phyloP scores from a whole-genome alignment of 306 rosid species.

The Amphicarpaea edgeworthii region DNA sequence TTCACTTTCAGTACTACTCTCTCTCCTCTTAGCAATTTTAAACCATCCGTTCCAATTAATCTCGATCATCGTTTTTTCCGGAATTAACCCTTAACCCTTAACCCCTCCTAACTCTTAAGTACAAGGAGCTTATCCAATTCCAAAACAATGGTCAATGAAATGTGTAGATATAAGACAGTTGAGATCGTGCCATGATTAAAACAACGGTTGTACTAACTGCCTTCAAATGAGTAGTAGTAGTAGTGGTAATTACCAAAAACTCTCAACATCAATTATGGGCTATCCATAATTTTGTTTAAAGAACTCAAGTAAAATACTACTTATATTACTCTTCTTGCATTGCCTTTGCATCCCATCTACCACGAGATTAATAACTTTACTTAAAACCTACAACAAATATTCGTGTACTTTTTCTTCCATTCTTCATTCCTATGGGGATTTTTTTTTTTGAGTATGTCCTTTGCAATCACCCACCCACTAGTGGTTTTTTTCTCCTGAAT shows the following conservation, averaged over 20 bases:
- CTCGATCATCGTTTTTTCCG: background rate
- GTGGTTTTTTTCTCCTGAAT: background rate
- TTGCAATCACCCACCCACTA: background rate
- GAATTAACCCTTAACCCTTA: background rate
- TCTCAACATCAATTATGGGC: background rate
- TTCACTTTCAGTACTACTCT: background rate
- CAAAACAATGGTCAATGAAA: constrained; percentile 15
- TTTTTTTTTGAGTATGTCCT: background rate
- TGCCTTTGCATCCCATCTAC: background rate
- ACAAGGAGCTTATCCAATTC: background rate
- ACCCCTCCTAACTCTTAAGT: too few relatives aligned
- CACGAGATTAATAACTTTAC: background rate
- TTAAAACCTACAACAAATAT: constrained; percentile 1
- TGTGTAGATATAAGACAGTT: constrained; percentile 14
- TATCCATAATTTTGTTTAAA: background rate
- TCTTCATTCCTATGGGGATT: background rate
- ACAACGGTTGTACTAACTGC: constrained; percentile 32
- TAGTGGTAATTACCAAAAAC: background rate
- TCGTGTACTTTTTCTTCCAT: background rate
- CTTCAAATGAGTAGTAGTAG: constrained; percentile 26
- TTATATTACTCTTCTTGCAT: background rate
- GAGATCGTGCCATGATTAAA: constrained; percentile 27
- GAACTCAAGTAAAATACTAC: background rate
- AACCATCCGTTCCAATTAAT: constrained; percentile 9
- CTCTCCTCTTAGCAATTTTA: background rate